phyloP scores from a whole-genome alignment of 2,329 filamentous ascomycete species.

The Didymella lethalis region DNA sequence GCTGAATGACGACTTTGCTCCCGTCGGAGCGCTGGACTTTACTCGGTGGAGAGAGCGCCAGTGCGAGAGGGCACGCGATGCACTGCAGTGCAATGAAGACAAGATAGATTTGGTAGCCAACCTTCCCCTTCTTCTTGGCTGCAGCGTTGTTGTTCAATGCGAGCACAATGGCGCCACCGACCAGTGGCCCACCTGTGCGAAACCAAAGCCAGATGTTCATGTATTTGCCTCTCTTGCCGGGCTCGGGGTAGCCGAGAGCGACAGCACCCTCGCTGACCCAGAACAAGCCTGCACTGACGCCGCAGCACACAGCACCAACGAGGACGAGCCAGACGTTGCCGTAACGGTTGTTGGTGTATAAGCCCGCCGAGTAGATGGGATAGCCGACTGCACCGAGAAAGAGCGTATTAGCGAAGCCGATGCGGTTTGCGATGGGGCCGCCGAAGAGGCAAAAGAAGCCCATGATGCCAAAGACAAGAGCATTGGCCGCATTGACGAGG shows the following conservation, averaged over 20 bases:
- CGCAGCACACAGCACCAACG: conserved; percentile 59
- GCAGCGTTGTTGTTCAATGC: conserved; percentile 52
- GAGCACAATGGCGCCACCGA: conserved; percentile 59
- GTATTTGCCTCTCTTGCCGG: conserved; percentile 57
- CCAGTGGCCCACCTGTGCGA: conserved; percentile 58
- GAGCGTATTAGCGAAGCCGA: conserved; percentile 58
- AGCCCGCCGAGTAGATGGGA: conserved; percentile 53
- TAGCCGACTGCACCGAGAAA: conserved; percentile 58
- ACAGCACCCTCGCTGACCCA: conserved; percentile 62
- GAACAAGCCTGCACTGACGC: conserved; percentile 59
- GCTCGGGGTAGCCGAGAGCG: conserved; percentile 60
- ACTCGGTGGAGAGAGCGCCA: conserved; percentile 51
- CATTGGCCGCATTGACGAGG: conserved; percentile 62
- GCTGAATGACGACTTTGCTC: conserved; percentile 49
- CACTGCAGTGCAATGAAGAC: conserved; percentile 55
- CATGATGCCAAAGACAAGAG: conserved; percentile 59
- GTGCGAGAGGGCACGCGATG: conserved; percentile 49
- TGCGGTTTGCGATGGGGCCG: conserved; percentile 59
- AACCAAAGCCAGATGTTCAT: conserved; percentile 61
- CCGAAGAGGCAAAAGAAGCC: conserved; percentile 59
- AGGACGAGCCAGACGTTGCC: conserved; percentile 63
- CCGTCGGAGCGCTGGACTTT: conserved; percentile 56
- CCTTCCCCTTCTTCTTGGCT: conserved; percentile 44
- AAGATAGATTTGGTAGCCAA: conserved; percentile 52
- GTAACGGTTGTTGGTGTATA: conserved; percentile 61